Evolutionary conservation across 1,284 basidiomycete genomes (phyloP).

Genomic region (Tranzscheliella williamsii): DNA sequence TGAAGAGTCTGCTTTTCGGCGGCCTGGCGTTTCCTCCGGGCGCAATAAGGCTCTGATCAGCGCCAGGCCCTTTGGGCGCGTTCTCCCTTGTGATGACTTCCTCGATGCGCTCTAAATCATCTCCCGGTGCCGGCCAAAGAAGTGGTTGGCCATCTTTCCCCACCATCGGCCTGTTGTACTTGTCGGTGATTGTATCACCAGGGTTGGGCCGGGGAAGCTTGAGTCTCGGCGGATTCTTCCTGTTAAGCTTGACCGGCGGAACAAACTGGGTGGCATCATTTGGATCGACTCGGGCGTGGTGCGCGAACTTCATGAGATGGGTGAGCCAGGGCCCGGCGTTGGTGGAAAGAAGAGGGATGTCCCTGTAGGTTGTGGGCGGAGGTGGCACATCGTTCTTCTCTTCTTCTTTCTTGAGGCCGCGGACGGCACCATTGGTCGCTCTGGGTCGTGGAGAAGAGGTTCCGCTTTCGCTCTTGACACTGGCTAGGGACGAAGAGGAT

Average conservation of each 20-base stretch:
- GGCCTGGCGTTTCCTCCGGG: constrained; percentile 32
- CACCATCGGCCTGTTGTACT: constrained; percentile 48
- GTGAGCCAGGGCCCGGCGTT: constrained; percentile 38
- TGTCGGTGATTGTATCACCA: constrained; percentile 52
- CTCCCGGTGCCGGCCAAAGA: constrained; percentile 40
- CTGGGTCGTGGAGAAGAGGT: constrained; percentile 4
- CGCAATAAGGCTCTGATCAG: constrained; percentile 40
- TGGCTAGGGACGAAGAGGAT: constrained; percentile 5
- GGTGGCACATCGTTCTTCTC: constrained; percentile 29
- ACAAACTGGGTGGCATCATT: constrained; percentile 49
- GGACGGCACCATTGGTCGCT: constrained; percentile 14
- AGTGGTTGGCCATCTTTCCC: constrained; percentile 47
- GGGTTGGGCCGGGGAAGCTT: constrained; percentile 50
- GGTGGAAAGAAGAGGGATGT: constrained; percentile 55
- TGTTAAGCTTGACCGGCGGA: constrained; percentile 57
- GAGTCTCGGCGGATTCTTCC: constrained; percentile 57
- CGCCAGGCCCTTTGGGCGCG: constrained; percentile 27
- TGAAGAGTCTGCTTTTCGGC: constrained; percentile 45
- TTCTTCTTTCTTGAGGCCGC: constrained; percentile 16
- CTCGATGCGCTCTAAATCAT: constrained; percentile 41
- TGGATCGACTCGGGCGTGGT: constrained; percentile 53
- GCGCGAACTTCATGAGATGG: constrained; percentile 58
- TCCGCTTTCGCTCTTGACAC: constrained; percentile 22
- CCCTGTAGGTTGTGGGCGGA: constrained; percentile 49
- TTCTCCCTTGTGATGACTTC: constrained; percentile 31